These are phyloP conservation scores for Sutorius australiensis DNA, from an alignment of 768 basidiomycete species.

Conservation along the genomic window DNA sequence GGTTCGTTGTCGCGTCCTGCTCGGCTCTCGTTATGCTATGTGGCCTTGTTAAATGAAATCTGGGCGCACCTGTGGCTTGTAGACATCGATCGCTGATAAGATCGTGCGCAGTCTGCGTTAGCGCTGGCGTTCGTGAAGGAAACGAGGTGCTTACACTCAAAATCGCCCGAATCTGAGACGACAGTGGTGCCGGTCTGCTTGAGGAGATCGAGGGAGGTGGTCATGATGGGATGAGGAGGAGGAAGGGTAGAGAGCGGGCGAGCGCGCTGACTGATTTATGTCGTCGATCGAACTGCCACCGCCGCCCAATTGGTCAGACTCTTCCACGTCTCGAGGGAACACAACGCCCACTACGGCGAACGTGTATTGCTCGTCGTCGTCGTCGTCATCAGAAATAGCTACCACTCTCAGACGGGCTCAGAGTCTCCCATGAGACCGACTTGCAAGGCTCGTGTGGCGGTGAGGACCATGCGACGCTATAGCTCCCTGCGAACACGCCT, in stretches of 20 bases:
- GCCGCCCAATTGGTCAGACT: slow-evolving; percentile 14
- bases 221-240: slow-evolving; percentile 49
- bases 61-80: slow-evolving; percentile 80
- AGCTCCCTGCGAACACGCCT: slow-evolving; percentile 12
- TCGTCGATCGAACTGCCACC: slow-evolving; percentile 12
- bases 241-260: background rate
- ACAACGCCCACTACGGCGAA: background rate
- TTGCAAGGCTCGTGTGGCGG: too few relatives aligned
- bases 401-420: slow-evolving; percentile 3
- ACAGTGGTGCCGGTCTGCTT: slow-evolving; percentile 94
- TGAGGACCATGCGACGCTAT: background rate
- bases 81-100: slow-evolving; percentile 80
- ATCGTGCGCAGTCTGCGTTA: slow-evolving; percentile 20
- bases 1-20: slow-evolving; percentile 98
- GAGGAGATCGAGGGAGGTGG: slow-evolving; percentile 77
- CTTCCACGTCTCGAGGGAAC: slow-evolving; percentile 3
- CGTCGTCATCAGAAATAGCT: slow-evolving; percentile 10
- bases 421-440: background rate
- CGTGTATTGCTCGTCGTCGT: background rate
- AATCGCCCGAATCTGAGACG: slow-evolving; percentile 97
- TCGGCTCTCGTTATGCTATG: slow-evolving; percentile 11
- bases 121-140: slow-evolving; percentile 15
- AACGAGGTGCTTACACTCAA: slow-evolving; percentile 55
- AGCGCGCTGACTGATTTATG: slow-evolving; percentile 18
- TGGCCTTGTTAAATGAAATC: slow-evolving; percentile 10